These are phyloP conservation scores for Quillaja saponaria DNA, from an alignment of 306 rosid species.

Conservation along the genomic window DNA sequence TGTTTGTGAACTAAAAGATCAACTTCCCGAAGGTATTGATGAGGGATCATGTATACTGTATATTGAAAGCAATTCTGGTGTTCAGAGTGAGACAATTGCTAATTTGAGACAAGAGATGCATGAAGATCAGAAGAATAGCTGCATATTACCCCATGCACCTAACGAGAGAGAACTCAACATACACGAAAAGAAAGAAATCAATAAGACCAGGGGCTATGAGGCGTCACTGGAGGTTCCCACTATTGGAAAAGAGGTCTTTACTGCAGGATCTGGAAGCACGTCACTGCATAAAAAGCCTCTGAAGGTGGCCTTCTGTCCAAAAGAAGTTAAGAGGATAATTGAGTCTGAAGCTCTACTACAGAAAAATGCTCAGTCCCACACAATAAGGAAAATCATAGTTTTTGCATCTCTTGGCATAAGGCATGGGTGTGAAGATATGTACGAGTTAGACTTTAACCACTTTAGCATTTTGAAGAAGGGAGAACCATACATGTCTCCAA, in stretches of 20 bases:
- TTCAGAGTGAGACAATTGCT: conserved; percentile 25
- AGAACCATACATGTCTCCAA: conserved; percentile 60
- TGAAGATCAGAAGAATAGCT: conserved; percentile 33
- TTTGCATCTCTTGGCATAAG: conserved; percentile 86
- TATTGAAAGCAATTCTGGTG: conserved; percentile 21
- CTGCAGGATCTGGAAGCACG: conserved; percentile 34
- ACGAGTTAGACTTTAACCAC: conserved; percentile 76
- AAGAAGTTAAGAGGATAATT: conserved; percentile 74
- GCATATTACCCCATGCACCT: conserved; percentile 24
- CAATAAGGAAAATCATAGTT: conserved; percentile 77
- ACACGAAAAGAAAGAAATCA: conserved; percentile 30
- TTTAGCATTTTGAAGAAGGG: conserved; percentile 77
- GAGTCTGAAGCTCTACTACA: conserved; percentile 52
- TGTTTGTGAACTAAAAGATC: conserved; percentile 24
- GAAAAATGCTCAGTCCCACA: conserved; percentile 77
- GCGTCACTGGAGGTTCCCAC: conserved; percentile 23
- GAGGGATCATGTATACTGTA: conserved; percentile 20
- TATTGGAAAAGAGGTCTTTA: conserved; percentile 17
- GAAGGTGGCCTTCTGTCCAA: conserved; percentile 80
- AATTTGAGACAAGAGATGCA: conserved; percentile 31
- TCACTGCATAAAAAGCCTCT: conserved; percentile 52
- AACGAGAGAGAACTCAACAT: conserved; percentile 30
- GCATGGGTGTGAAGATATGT: conserved; percentile 85
- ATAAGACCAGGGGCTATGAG: conserved; percentile 25
- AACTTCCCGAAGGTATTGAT: conserved; percentile 28